A percentile compares a stretch with the other conserved stretches of the same genome.
phyloP scores from a whole-genome alignment of 192 early-diverging fungal species.

The Gonapodya sp. region DNA sequence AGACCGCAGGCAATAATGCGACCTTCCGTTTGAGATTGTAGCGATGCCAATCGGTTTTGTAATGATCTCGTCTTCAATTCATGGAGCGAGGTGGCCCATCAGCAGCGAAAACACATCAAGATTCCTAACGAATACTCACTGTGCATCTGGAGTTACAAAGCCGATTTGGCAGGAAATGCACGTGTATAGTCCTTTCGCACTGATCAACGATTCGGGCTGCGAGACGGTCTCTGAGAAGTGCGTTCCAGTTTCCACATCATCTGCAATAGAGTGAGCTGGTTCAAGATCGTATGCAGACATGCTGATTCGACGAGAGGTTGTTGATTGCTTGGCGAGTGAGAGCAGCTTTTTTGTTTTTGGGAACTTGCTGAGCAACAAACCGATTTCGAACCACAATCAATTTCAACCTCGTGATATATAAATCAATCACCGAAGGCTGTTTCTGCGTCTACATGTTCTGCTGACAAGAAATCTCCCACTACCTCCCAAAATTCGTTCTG shows the following conservation, averaged over 20 bases:
- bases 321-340: too few species aligned
- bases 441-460: not conserved
- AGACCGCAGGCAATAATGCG: conserved; percentile 76
- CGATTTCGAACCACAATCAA: too few species aligned
- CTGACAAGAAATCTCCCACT: not conserved
- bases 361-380: too few species aligned
- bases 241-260: not conserved
- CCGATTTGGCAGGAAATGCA: conserved; percentile 89
- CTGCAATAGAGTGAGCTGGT: not conserved
- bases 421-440: not conserved
- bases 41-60: conserved; percentile 94
- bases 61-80: conserved; percentile 56
- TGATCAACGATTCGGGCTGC: not conserved
- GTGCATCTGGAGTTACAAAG: conserved; percentile 77
- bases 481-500: not conserved
- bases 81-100: not conserved
- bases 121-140: conserved; percentile 23
- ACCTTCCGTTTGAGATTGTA: conserved; percentile 99
- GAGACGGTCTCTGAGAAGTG: not conserved
- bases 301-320: too few species aligned
- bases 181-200: conserved; percentile 41
- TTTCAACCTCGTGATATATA: not conserved
- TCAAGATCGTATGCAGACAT: not conserved
- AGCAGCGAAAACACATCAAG: not conserved
- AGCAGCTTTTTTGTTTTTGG: too few species aligned